Conservation (phyloP, 768 basidiomycete genomes). For the Boletus patriciae region DNA sequence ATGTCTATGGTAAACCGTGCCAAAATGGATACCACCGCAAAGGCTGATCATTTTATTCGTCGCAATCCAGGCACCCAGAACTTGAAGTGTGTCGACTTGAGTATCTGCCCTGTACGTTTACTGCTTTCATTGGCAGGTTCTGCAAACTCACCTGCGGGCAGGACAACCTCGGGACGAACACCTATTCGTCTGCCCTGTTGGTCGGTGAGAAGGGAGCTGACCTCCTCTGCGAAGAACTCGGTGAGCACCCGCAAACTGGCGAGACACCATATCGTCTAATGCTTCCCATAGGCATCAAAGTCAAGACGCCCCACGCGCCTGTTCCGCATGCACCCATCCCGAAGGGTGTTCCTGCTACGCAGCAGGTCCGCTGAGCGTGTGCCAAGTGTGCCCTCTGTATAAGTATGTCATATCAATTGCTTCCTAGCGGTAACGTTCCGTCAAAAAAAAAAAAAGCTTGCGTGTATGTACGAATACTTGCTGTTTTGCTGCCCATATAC, state of each 20-base stretch:
- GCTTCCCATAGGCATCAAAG: slow-evolving; percentile 50
- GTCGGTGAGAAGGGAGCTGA: slow-evolving; percentile 70
- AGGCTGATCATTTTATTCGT: background rate
- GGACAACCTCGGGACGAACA: slow-evolving; percentile 74
- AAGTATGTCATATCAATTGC: too few relatives aligned
- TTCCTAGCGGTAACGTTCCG: too few relatives aligned
- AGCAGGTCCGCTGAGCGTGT: slow-evolving; percentile 24
- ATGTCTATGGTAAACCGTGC: slow-evolving; percentile 45
- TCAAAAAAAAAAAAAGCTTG: too few relatives aligned
- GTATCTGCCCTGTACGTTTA: slow-evolving; percentile 65
- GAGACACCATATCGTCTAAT: slow-evolving; percentile 6
- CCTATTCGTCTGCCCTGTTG: slow-evolving; percentile 67
- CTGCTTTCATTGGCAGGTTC: background rate
- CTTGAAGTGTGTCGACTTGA: slow-evolving; percentile 66
- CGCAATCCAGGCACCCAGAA: slow-evolving; percentile 51
- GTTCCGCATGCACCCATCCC: slow-evolving; percentile 68
- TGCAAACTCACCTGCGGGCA: slow-evolving; percentile 22
- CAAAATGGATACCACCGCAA: slow-evolving; percentile 11
- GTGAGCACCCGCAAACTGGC: slow-evolving; percentile 34
- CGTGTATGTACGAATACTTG: too few relatives aligned
- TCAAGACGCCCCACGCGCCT: slow-evolving; percentile 62
- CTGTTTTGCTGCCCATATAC: too few relatives aligned
- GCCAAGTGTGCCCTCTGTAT: too few relatives aligned
- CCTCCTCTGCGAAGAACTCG: slow-evolving; percentile 62
- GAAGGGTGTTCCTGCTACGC: slow-evolving; percentile 50